These are phyloP conservation scores for fission yeast (Schizosaccharomyces pombe) DNA, from an alignment of 805 yeast genomes.

Conservation along the genomic window DNA sequence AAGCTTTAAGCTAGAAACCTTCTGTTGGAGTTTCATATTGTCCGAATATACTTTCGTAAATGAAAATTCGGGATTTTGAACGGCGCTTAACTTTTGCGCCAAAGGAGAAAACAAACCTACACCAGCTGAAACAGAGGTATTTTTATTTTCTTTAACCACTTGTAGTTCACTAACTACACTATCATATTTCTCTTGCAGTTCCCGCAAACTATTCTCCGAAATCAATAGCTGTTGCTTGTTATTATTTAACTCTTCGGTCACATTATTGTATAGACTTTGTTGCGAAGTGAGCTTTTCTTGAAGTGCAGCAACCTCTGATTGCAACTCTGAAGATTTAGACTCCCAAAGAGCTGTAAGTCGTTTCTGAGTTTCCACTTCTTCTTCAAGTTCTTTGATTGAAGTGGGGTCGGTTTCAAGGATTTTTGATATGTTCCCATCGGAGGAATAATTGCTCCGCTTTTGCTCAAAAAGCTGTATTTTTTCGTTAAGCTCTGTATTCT, in stretches of 20 bases:
- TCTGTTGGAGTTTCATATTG: not conserved
- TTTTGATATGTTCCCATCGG: no score
- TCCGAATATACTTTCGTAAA: not conserved
- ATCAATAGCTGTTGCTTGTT: not conserved
- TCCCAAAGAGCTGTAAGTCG: not conserved
- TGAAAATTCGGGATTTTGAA: not conserved
- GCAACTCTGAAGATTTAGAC: not conserved
- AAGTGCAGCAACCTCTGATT: no score
- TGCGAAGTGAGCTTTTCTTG: no score
- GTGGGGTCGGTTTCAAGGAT: no score
- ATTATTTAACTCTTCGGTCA: not conserved
- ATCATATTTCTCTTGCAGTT: not conserved
- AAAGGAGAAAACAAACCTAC: not conserved
- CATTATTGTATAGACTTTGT: no score
- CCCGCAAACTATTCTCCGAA: not conserved
- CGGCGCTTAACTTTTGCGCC: not conserved
- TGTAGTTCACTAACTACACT: not conserved
- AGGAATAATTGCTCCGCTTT: no score
- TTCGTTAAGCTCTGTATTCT: no score
- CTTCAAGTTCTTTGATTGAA: not conserved
- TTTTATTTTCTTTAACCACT: not conserved
- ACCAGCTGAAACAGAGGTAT: not conserved
- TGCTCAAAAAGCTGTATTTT: no score
- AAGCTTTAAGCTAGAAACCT: not conserved
- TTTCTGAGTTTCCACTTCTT: not conserved